Evolutionary conservation across 495 filamentous ascomycete species (phyloP).

Genomic region (Penicillium lagena): DNA sequence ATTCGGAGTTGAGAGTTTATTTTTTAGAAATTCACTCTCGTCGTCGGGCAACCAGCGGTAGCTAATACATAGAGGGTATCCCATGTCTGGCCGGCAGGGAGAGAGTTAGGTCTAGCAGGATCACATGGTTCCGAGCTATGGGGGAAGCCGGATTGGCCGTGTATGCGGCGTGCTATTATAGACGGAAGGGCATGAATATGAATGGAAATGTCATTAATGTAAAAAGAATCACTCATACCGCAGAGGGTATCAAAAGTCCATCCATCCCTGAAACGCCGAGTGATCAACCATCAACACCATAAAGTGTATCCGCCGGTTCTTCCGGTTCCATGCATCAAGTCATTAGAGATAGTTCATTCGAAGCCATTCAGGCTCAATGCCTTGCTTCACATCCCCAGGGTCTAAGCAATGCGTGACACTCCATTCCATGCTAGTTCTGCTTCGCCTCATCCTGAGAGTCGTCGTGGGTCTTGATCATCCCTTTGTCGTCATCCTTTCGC

Average conservation of each 20-base stretch:
- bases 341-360: constrained; percentile 10
- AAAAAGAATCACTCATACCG: constrained; percentile 4
- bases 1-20: too few relatives aligned
- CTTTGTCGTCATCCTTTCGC: constrained; percentile 7
- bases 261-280: constrained; percentile 8
- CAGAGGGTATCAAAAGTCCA: constrained; percentile 22
- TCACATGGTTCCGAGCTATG: too few relatives aligned
- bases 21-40: too few relatives aligned
- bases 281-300: constrained; percentile 7
- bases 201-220: not conserved
- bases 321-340: constrained; percentile 16
- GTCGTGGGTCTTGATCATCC: not conserved
- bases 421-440: constrained; percentile 2
- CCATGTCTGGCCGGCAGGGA: too few relatives aligned
- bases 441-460: constrained; percentile 7
- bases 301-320: constrained; percentile 4
- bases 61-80: too few relatives aligned
- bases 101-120: too few relatives aligned
- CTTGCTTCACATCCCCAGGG: constrained; percentile 13
- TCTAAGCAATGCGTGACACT: not conserved
- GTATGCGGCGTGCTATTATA: too few relatives aligned
- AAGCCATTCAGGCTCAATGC: too few relatives aligned
- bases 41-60: too few relatives aligned
- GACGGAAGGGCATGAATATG: not conserved
- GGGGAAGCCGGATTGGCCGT: too few relatives aligned